Evolutionary conservation across 306 rosid species (phyloP), one percentile per base, ranked within the genome.

Genomic region (Vigna mungo): DNA sequence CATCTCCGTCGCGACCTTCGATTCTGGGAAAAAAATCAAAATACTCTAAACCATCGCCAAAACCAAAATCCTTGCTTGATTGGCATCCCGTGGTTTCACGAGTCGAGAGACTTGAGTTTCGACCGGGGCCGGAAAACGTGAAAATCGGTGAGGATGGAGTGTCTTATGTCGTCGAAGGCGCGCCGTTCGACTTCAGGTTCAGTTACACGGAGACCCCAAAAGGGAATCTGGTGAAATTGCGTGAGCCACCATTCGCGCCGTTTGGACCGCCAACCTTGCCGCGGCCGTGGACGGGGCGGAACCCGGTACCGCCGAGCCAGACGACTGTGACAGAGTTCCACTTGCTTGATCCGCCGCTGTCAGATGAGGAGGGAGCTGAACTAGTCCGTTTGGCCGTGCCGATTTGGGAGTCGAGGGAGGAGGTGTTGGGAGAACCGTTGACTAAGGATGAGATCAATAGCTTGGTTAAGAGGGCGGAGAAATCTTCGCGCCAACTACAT

Each of bases 141-240:
- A 75, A 67, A 6, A 17, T 93, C 1, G 84, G 85, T 16, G 88
- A 89, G 17, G 96, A 87, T 37, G 96, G 85, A 47, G 76, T 56
- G 7, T 77, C 85, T 9, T 82, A 77, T 60, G 23, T 82, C 5
- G 58, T 82, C 23, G 79, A 82, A 23, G 85, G 82, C 7, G 83
- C 98, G 9, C 98, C 96, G 2, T 93, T 93, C 61, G 98, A 93
- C 56, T 93, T 89, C 79, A 88, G 85, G 89, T 91, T 88, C 76
- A 93, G 96, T 77, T 93, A 91, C 86, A 93, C 98, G 0, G 98
- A 93, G 82, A 91, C 95, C 13, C 96, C 93, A 7, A 77, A 78
- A 32, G 64, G 67, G 60, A 87, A 80, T 83, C 98, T 93, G 2
- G 27, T 91, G 10, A 86, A 84, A 84, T 85, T 91, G 51, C 90